Percentiles rank a stretch among this genome's conserved stretches.
Evolutionary conservation across 139 green algal genomes (phyloP).

Genomic region (Gonium pectorale): DNA sequence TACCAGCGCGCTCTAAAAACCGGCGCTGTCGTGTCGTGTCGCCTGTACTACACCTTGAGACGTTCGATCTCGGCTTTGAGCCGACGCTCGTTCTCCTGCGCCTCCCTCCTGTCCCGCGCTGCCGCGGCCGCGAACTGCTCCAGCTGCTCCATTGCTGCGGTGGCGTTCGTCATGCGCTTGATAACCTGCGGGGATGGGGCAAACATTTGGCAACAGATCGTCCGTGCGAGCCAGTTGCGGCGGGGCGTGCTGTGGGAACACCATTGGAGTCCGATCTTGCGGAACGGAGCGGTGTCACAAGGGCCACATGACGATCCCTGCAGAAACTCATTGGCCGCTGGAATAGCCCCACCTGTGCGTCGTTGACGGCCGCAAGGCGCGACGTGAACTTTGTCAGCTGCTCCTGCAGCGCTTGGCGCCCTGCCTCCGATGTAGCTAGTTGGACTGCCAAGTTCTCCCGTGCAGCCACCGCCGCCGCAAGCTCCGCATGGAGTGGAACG

Average conservation of each 20-base stretch:
- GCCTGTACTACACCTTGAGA: too few species aligned
- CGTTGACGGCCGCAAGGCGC: background rate
- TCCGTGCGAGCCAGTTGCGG: background rate
- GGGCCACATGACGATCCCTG: too few species aligned
- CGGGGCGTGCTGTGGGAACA: too few species aligned
- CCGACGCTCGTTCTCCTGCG: too few species aligned
- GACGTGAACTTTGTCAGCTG: background rate
- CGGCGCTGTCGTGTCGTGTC: too few species aligned
- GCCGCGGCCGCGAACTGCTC: background rate
- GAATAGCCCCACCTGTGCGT: background rate
- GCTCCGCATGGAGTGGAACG: background rate
- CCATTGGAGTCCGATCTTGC: too few species aligned
- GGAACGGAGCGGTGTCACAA: too few species aligned
- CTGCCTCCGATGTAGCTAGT: background rate
- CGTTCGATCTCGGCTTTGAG: too few species aligned
- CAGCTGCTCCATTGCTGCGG: slow-evolving; percentile 11
- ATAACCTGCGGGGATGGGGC: background rate
- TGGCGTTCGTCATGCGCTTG: slow-evolving; percentile 19
- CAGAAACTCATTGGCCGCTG: too few species aligned
- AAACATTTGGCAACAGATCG: background rate
- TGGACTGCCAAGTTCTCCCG: background rate
- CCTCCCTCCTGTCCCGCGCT: background rate
- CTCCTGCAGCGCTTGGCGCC: background rate
- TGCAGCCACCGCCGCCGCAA: background rate
- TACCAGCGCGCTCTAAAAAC: too few species aligned